These are phyloP conservation scores for Tolypocladium endophyticum DNA, from an alignment of 2,329 filamentous ascomycete species.

Conservation along the genomic window DNA sequence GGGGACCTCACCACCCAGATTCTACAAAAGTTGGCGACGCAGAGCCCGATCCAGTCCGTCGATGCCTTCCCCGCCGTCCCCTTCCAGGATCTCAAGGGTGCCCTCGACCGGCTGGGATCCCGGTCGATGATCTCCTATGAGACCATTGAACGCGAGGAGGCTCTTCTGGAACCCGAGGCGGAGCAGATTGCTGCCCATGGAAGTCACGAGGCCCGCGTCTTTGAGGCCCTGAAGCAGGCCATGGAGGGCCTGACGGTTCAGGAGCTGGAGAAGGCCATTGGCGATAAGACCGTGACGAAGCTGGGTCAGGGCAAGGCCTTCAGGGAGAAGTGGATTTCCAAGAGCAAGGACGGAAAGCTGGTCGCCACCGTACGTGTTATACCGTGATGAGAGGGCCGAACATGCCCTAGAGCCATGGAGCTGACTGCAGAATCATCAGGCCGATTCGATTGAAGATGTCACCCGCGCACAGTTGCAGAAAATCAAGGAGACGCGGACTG, in stretches of 20 bases:
- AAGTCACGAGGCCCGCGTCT: conserved; percentile 75
- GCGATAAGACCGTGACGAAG: conserved; percentile 64
- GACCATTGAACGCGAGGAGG: conserved; percentile 69
- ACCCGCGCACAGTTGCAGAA: conserved; percentile 66
- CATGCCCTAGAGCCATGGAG: neutral
- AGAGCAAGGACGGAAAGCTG: conserved; percentile 47
- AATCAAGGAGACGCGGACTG: conserved; percentile 59
- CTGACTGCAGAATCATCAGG: conserved; percentile 20
- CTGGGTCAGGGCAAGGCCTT: conserved; percentile 94
- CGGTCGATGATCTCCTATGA: conserved; percentile 83
- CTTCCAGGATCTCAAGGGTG: conserved; percentile 68
- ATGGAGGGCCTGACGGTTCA: conserved; percentile 73
- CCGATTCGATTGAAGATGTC: conserved; percentile 67
- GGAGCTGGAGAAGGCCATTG: conserved; percentile 59
- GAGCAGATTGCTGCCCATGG: conserved; percentile 63
- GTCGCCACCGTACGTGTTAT: conserved; percentile 35
- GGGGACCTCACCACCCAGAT: conserved; percentile 55
- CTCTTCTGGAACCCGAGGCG: conserved; percentile 64
- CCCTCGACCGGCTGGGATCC: conserved; percentile 74
- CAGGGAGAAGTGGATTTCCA: conserved; percentile 63
- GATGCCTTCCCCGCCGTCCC: conserved; percentile 58
- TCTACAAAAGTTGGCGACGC: conserved; percentile 53
- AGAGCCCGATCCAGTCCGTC: conserved; percentile 55
- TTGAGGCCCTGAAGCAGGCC: conserved; percentile 59
- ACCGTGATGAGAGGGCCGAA: neutral